These are phyloP conservation scores for Penicillium nucicola DNA, from an alignment of 495 filamentous ascomycete species.

Conservation along the genomic window DNA sequence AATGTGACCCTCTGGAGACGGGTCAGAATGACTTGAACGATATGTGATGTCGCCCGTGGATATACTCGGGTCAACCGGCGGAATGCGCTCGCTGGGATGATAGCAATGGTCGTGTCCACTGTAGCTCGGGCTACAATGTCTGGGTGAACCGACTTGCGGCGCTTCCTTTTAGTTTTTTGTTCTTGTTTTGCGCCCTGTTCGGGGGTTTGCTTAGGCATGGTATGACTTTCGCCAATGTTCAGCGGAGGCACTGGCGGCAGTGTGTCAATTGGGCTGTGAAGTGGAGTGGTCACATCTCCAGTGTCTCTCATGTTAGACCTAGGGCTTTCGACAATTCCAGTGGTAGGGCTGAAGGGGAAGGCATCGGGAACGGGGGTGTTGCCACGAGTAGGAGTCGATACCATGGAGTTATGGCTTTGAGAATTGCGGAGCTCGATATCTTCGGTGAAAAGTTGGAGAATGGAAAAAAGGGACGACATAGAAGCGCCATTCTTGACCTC, in stretches of 20 bases:
- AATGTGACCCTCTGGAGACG: constrained; percentile 93
- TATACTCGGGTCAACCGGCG: constrained; percentile 91
- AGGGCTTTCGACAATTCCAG: constrained; percentile 34
- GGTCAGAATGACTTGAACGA: constrained; percentile 94
- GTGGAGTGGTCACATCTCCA: constrained; percentile 11
- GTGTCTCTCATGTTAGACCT: constrained; percentile 24
- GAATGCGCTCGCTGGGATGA: constrained; percentile 95
- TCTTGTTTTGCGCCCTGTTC: constrained; percentile 10
- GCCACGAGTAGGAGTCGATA: constrained; percentile 32
- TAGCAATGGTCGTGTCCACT: constrained; percentile 95
- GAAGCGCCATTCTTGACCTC: constrained; percentile 98
- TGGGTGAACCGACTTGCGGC: constrained; percentile 80
- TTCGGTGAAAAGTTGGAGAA: constrained; percentile 93
- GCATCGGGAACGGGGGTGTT: constrained; percentile 42
- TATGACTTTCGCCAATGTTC: constrained; percentile 56
- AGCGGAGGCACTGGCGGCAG: constrained; percentile 67
- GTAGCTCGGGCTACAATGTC: constrained; percentile 97
- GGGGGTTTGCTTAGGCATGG: constrained; percentile 21
- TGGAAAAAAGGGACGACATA: constrained; percentile 97
- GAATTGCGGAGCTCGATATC: constrained; percentile 76
- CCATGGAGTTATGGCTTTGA: constrained; percentile 39
- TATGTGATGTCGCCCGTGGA: constrained; percentile 93
- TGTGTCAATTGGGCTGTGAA: constrained; percentile 19
- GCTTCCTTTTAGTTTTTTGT: constrained; percentile 19
- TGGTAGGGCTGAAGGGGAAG: constrained; percentile 40